Conservation (phyloP, 169 alveolate genomes). For the Eimeria praecox region DNA sequence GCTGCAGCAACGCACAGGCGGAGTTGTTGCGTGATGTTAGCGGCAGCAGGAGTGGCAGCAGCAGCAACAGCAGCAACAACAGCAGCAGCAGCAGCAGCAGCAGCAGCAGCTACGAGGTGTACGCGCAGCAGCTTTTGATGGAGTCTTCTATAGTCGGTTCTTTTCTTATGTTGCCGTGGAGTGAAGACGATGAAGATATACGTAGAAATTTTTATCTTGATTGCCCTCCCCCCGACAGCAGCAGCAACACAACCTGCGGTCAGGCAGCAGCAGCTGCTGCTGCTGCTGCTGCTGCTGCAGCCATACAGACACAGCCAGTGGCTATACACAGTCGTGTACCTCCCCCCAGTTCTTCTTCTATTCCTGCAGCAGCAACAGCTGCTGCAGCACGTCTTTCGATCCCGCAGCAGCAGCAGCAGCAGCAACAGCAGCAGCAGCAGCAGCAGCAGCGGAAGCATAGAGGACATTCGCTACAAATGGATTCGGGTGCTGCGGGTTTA, state of each 20-base stretch:
- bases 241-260: neutral
- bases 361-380: slow-evolving; percentile 20
- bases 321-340: slow-evolving; percentile 69
- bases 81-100: slow-evolving; percentile 19
- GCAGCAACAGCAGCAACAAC: neutral
- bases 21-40: slow-evolving; percentile 5
- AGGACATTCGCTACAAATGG: neutral
- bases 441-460: neutral
- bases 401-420: slow-evolving; percentile 21
- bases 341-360: slow-evolving; percentile 23
- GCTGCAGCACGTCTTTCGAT: neutral
- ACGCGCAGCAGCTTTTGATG: slow-evolving; percentile 81
- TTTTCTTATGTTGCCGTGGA: slow-evolving; percentile 87
- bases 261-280: neutral
- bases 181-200: slow-evolving; percentile 84
- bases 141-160: slow-evolving; percentile 86
- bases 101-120: slow-evolving; percentile 30
- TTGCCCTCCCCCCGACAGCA: slow-evolving; percentile 68
- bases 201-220: slow-evolving; percentile 82
- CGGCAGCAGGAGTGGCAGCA: neutral
- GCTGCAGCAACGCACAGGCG: neutral
- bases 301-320: slow-evolving; percentile 15
- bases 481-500: neutral
- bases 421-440: slow-evolving; percentile 14
- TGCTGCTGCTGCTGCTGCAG: slow-evolving; percentile 17